Conservation (phyloP, 306 rosid genomes). For the Rosa persica region DNA sequence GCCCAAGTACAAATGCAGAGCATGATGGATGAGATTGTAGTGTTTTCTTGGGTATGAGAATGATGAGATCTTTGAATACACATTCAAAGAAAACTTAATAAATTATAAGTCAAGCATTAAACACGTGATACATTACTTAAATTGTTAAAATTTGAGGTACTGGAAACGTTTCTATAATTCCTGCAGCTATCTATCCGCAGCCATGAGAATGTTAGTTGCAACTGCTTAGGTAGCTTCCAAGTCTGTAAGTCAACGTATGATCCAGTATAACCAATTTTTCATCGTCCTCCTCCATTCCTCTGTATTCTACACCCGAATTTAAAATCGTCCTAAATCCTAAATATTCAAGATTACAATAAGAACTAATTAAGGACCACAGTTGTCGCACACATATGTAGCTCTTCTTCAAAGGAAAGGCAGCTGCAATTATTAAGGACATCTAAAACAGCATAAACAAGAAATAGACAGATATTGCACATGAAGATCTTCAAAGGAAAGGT, state of each 20-base stretch:
- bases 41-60: too few relatives aligned
- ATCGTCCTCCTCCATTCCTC: neutral
- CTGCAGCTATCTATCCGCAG: neutral
- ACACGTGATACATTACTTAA: neutral
- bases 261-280: neutral
- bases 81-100: neutral
- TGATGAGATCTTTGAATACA: neutral
- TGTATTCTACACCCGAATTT: too few relatives aligned
- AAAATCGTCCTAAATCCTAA: neutral
- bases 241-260: neutral
- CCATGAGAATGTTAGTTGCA: constrained; percentile 8
- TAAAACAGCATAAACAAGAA: neutral
- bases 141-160: neutral
- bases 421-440: neutral
- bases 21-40: too few relatives aligned
- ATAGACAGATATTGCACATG: too few relatives aligned
- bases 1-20: too few relatives aligned
- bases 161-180: neutral
- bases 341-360: neutral
- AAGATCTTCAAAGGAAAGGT: too few relatives aligned
- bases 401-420: neutral
- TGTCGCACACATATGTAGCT: neutral
- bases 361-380: neutral
- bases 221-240: neutral
- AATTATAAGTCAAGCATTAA: neutral